Conservation (phyloP, 1,284 basidiomycete species). For the Mycena sp. region DNA sequence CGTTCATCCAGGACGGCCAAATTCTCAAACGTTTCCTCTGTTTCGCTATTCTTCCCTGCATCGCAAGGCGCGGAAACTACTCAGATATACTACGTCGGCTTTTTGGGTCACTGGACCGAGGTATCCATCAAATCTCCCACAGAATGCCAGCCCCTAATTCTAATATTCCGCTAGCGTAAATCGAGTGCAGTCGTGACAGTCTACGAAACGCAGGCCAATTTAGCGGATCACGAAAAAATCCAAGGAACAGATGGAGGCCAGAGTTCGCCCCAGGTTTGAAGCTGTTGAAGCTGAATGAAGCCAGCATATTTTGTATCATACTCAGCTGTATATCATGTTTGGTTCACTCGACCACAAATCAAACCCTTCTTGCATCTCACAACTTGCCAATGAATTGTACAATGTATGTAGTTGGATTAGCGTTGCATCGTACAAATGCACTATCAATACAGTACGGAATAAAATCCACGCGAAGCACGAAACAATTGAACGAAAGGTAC, state of each 20-base stretch:
- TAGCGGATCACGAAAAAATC: conserved; percentile 84
- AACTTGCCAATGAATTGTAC: too few relatives aligned
- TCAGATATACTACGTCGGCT: conserved; percentile 79
- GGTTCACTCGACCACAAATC: conserved; percentile 1
- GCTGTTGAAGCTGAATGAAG: not conserved
- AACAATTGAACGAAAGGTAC: not conserved
- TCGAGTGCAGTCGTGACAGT: conserved; percentile 76
- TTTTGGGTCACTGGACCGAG: conserved; percentile 82
- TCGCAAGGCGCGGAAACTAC: conserved; percentile 78
- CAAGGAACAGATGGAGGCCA: conserved; percentile 74
- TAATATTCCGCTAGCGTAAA: conserved; percentile 67
- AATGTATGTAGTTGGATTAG: too few relatives aligned
- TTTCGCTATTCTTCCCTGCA: conserved; percentile 79
- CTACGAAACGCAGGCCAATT: conserved; percentile 82
- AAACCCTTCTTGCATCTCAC: not conserved
- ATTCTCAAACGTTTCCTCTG: conserved; percentile 76
- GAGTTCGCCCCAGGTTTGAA: conserved; percentile 20
- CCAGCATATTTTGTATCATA: conserved; percentile 6
- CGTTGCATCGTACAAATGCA: conserved; percentile 23
- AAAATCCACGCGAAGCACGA: too few relatives aligned
- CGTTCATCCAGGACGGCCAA: conserved; percentile 68
- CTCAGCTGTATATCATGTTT: not conserved
- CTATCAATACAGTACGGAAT: not conserved
- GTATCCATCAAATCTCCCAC: too few relatives aligned
- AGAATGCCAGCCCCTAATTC: too few relatives aligned